Conservation (phyloP, 2,329 filamentous ascomycete genomes). For the Clarireedia sp. region DNA sequence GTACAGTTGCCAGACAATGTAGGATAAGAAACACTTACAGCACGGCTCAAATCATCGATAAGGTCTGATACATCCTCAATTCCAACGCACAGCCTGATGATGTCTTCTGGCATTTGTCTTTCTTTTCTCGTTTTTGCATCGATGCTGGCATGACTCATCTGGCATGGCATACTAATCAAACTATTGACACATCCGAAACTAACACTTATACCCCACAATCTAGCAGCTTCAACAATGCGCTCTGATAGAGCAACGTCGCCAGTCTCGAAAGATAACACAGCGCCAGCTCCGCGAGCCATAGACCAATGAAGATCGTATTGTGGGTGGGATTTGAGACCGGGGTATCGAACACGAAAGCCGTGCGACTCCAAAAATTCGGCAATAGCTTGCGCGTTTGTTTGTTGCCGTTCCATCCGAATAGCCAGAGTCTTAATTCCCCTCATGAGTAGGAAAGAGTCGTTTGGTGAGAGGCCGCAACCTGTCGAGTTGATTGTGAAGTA, state of each 20-base stretch:
- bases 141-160: constrained; percentile 98
- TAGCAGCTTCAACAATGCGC: constrained; percentile 86
- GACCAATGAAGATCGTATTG: constrained; percentile 96
- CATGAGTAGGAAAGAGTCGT: constrained; percentile 93
- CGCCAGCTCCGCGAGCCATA: constrained; percentile 88
- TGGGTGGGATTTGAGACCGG: constrained; percentile 86
- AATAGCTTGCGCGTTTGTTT: constrained; percentile 82
- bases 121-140: constrained; percentile 87
- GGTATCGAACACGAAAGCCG: constrained; percentile 93
- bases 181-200: constrained; percentile 98
- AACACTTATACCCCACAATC: constrained; percentile 90
- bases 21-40: constrained; percentile 53
- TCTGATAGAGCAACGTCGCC: constrained; percentile 77
- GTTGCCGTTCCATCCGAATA: constrained; percentile 98
- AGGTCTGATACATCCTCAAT: constrained; percentile 91
- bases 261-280: constrained; percentile 93
- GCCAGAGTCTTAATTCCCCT: constrained; percentile 93
- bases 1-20: constrained; percentile 16
- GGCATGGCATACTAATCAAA: constrained; percentile 97
- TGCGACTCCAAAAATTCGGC: constrained; percentile 84
- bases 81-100: constrained; percentile 90
- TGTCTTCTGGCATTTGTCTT: constrained; percentile 89
- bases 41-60: constrained; percentile 84
- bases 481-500: constrained; percentile 97
- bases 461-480: constrained; percentile 86